A percentile compares a stretch with the other conserved stretches of the same genome.
phyloP scores from a whole-genome alignment of 2,329 filamentous ascomycete species.

The Phialophora macrospora region DNA sequence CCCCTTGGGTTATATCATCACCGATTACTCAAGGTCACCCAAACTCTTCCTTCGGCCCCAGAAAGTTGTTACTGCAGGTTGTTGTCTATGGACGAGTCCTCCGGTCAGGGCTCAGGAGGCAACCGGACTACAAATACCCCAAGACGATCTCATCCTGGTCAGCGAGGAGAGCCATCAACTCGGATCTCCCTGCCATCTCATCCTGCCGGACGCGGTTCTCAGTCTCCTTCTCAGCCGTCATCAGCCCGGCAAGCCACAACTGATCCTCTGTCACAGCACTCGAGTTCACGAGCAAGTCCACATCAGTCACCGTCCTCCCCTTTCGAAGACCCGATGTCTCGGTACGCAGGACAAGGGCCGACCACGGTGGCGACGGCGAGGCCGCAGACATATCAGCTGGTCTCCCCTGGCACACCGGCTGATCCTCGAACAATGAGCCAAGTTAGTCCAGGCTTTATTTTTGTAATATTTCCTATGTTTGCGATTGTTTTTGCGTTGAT shows the following conservation, averaged over 20 bases:
- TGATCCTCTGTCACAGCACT: conserved; percentile 11
- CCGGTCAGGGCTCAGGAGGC: conserved; percentile 16
- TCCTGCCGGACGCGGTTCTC: conserved; percentile 21
- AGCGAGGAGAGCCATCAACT: conserved; percentile 19
- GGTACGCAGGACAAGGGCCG: conserved; percentile 20
- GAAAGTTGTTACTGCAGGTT: conserved; percentile 12
- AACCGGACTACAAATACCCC: conserved; percentile 19
- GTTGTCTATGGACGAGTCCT: conserved; percentile 30
- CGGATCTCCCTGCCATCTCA: conserved; percentile 17
- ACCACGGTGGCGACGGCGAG: conserved; percentile 20
- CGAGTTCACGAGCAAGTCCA: conserved; percentile 14
- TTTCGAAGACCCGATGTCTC: conserved; percentile 28
- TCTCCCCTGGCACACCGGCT: conserved; percentile 37
- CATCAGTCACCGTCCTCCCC: conserved; percentile 16
- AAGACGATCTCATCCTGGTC: conserved; percentile 19
- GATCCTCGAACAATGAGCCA: conserved; percentile 39
- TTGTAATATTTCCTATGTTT: conserved; percentile 41
- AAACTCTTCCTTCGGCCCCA: neutral
- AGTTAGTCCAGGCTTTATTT: conserved; percentile 41
- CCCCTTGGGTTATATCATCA: conserved; percentile 34
- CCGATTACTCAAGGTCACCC: conserved; percentile 31
- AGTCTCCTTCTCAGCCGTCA: conserved; percentile 18
- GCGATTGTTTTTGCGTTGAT: conserved; percentile 18
- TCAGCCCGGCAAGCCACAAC: neutral
- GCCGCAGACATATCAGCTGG: conserved; percentile 37